Evolutionary conservation across 257 asterid species (phyloP), one percentile per base, ranked within the genome.

Genomic region (Solanum bulbocastanum): DNA sequence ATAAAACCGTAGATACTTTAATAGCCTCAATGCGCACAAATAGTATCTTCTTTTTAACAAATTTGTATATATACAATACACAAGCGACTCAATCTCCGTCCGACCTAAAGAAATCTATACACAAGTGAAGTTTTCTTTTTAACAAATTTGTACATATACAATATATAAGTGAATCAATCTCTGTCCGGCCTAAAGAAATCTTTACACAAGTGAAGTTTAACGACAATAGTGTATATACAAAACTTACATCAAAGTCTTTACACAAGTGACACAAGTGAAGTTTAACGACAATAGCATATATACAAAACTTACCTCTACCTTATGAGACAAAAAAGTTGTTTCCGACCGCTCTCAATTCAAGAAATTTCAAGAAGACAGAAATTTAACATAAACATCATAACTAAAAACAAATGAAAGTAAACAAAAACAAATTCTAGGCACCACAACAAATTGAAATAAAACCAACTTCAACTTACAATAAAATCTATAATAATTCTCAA

Each of bases 301-400:
- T 20, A 20, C 65, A 20, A 18, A 56, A 16, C 3, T 52, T 2
- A 49, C 25, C 10, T 20, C 25, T 18, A 56, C 11, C 25, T 18
- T 56, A 2, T 20, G 11, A 56, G 66, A 20, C 1, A 58, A 0
- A 22, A 20, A 22, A 0, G 0, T 8, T 58, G 1, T 4, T 58
- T 58, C 0, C 5, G 5, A 58, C 3, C 22, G 0, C 12, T 58
- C 68, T 58, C 5, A 0, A 58, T 22, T 58, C 68, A 58, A 58
- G 68, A 58, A 58, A 58, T 8, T 23, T 60, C 5, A 7, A 58
- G 8, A 27, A 8, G 27, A 20, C 30, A 22, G 23, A 60, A 60
- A 4, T 23, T 60, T 60, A 6, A 60, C 30, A 60, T 60, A 60
- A 65, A 65, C 18, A 5, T n/a, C 73, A 76, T 7, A 78, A 8